Conservation (phyloP, 495 filamentous ascomycete species). For the Penicillium macrosclerotiorum region DNA sequence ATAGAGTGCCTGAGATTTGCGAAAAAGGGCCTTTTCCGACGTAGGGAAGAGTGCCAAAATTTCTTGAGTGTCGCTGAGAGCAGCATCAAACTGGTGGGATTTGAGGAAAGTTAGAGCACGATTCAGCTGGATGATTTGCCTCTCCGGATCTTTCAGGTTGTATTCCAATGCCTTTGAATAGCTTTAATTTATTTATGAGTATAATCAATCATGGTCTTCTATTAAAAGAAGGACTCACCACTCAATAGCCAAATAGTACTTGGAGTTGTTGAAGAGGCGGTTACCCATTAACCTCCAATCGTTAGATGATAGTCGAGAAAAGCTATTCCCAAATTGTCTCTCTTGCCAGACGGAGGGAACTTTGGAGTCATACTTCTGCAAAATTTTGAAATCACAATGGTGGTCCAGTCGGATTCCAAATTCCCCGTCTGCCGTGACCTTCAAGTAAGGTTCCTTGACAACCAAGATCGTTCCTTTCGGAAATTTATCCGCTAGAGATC, state of each 20-base stretch:
- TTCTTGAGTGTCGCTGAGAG: slow-evolving; percentile 42
- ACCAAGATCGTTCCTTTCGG: slow-evolving; percentile 31
- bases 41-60: slow-evolving; percentile 20
- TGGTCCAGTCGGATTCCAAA: slow-evolving; percentile 53
- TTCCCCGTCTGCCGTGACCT: slow-evolving; percentile 30
- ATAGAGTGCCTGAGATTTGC: slow-evolving; percentile 47
- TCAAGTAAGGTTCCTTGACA: slow-evolving; percentile 56
- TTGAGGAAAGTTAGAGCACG: slow-evolving; percentile 47
- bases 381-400: slow-evolving; percentile 42
- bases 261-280: slow-evolving; percentile 18
- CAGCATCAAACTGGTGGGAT: slow-evolving; percentile 45
- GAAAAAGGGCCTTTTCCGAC: slow-evolving; percentile 47
- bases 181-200: too few relatives aligned
- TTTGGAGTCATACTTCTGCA: slow-evolving; percentile 26
- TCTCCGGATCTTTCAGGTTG: slow-evolving; percentile 13
- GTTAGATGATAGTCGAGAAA: slow-evolving; percentile 22
- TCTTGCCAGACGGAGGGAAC: slow-evolving; percentile 37
- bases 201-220: slow-evolving; percentile 7
- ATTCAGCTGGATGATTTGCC: slow-evolving; percentile 32
- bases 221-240: slow-evolving; percentile 16
- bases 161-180: slow-evolving; percentile 28
- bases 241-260: slow-evolving; percentile 21
- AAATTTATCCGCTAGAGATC: slow-evolving; percentile 22
- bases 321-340: slow-evolving; percentile 15
- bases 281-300: slow-evolving; percentile 47